Percentiles rank a stretch among this genome's conserved stretches.
These are phyloP conservation scores for Salix arbutifolia DNA, from an alignment of 345 rosid species.

Conservation along the genomic window DNA sequence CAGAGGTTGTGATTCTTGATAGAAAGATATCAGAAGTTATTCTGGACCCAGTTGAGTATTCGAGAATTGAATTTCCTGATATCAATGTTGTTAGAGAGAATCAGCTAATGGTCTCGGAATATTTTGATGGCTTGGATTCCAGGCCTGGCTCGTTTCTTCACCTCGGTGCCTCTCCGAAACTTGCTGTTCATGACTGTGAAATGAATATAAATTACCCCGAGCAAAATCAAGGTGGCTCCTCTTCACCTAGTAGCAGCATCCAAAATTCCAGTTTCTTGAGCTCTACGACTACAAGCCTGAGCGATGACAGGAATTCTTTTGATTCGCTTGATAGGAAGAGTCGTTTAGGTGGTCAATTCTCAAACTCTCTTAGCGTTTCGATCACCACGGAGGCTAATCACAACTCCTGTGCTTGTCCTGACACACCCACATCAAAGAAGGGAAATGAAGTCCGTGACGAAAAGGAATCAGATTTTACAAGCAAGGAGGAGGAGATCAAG, in stretches of 20 bases:
- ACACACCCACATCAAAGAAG: conserved; percentile 56
- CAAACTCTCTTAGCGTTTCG: conserved; percentile 19
- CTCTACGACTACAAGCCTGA: conserved; percentile 72
- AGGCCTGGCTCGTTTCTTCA: conserved; percentile 52
- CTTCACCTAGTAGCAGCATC: conserved; percentile 41
- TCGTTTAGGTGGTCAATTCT: conserved; percentile 17
- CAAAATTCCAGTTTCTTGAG: conserved; percentile 50
- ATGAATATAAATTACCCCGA: conserved; percentile 45
- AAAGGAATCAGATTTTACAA: conserved; percentile 20
- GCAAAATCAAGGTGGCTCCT: conserved; percentile 27
- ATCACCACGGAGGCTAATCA: conserved; percentile 30
- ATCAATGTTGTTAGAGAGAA: conserved; percentile 58
- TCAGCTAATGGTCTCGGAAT: conserved; percentile 75
- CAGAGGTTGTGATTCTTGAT: conserved; percentile 80
- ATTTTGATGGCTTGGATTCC: conserved; percentile 48
- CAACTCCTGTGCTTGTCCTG: conserved; percentile 34
- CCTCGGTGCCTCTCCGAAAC: conserved; percentile 52
- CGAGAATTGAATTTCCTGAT: conserved; percentile 90
- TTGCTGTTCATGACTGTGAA: conserved; percentile 39
- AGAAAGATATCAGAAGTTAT: conserved; percentile 42
- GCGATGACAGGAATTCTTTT: conserved; percentile 63
- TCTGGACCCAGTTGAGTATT: conserved; percentile 62
- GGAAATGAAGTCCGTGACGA: conserved; percentile 25
- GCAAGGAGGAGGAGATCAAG: conserved; percentile 26
- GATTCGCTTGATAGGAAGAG: conserved; percentile 52